Conservation (phyloP, 1,284 basidiomycete species). For the Fistulina hepatica region DNA sequence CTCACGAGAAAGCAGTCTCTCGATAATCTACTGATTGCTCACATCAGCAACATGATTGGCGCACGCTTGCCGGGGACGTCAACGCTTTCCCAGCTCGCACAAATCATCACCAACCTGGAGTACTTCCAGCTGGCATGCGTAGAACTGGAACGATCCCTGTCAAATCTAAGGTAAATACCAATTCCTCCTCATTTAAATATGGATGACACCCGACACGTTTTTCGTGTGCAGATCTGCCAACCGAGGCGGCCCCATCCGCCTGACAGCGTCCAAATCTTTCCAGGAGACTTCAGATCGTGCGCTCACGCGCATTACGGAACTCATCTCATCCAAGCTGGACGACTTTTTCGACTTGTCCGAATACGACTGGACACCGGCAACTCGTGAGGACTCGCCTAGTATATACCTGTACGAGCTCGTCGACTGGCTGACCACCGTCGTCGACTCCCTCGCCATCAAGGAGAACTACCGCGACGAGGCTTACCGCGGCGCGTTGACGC, state of each 20-base stretch:
- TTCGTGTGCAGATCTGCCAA: conserved; percentile 54
- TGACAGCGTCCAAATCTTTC: conserved; percentile 63
- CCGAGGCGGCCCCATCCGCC: conserved; percentile 68
- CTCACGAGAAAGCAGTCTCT: conserved; percentile 53
- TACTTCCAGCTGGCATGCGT: conserved; percentile 82
- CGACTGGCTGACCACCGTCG: conserved; percentile 93
- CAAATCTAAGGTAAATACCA: conserved; percentile 54
- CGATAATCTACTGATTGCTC: conserved; percentile 73
- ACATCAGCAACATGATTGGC: conserved; percentile 73
- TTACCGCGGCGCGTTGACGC: conserved; percentile 75
- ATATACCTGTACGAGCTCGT: conserved; percentile 91
- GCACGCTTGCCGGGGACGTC: conserved; percentile 61
- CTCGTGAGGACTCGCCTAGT: conserved; percentile 67
- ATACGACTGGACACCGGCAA: conserved; percentile 82
- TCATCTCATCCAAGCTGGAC: conserved; percentile 90
- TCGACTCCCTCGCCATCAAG: conserved; percentile 85
- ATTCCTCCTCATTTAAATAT: neutral
- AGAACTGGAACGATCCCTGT: conserved; percentile 83
- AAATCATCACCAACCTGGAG: conserved; percentile 89
- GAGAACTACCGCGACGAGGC: conserved; percentile 80
- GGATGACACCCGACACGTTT: neutral
- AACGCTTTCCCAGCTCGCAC: conserved; percentile 89
- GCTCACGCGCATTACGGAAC: conserved; percentile 66
- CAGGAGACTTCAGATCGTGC: conserved; percentile 59
- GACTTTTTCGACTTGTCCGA: conserved; percentile 93